Conservation (phyloP, 164 flowering plant genomes). For the Umbilicus rupestris region DNA sequence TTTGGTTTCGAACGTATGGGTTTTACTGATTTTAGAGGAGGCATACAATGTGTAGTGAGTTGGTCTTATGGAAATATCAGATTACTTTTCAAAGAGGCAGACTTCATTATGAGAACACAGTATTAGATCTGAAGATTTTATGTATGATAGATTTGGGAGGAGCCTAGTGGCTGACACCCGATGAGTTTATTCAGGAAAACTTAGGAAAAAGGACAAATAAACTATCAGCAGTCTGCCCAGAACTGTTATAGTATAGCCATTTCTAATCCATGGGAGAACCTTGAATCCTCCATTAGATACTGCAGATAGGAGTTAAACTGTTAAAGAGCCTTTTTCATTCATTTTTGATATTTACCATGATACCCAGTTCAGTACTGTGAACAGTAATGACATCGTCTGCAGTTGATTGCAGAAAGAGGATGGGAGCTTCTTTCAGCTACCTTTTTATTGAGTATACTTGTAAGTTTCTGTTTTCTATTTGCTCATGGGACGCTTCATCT, state of each 20-base stretch:
- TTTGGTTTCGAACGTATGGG: neutral
- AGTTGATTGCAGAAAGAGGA: slow-evolving; percentile 71
- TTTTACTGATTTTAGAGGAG: too few species aligned
- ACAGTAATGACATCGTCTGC: slow-evolving; percentile 18
- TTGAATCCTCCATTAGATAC: too few species aligned
- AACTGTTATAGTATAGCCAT: too few species aligned
- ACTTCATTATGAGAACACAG: neutral
- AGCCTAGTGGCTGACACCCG: too few species aligned
- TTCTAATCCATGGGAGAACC: too few species aligned
- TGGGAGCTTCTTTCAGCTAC: slow-evolving; percentile 75
- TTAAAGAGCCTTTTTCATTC: neutral
- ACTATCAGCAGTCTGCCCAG: too few species aligned
- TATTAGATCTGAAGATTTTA: too few species aligned
- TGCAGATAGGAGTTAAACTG: neutral
- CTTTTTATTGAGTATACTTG: slow-evolving; percentile 55
- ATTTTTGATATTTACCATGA: neutral
- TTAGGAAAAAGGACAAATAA: too few species aligned
- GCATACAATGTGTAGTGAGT: too few species aligned
- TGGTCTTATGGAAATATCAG: neutral
- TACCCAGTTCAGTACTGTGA: neutral
- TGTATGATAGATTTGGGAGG: too few species aligned
- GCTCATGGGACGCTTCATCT: neutral
- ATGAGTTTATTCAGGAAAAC: too few species aligned
- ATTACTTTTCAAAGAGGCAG: neutral
- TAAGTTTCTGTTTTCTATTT: slow-evolving; percentile 23